Conservation (phyloP, 352 stramenopile species). For the Globisporangium echinulatum region DNA sequence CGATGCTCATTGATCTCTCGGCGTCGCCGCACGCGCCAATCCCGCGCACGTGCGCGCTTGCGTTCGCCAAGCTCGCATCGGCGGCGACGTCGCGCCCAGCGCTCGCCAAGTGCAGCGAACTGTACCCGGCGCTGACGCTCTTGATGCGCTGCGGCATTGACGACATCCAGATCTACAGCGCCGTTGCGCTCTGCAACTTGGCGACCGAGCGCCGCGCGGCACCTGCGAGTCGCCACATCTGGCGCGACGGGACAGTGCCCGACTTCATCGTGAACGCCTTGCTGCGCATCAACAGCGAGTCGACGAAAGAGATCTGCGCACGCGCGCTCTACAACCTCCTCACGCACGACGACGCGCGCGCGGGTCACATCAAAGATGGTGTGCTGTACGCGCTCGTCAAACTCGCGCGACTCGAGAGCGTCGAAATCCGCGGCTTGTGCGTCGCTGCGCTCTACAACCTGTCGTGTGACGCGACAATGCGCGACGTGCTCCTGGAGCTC, state of each 20-base stretch:
- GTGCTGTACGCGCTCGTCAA: slow-evolving; percentile 87
- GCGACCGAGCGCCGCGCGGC: slow-evolving; percentile 19
- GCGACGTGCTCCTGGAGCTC: slow-evolving; percentile 78
- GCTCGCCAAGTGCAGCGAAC: slow-evolving; percentile 62
- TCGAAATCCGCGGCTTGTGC: slow-evolving; percentile 75
- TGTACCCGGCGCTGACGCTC: slow-evolving; percentile 71
- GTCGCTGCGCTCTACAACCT: slow-evolving; percentile 83
- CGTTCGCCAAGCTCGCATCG: slow-evolving; percentile 69
- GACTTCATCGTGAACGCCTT: slow-evolving; percentile 89
- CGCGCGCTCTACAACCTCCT: slow-evolving; percentile 83
- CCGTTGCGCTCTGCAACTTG: slow-evolving; percentile 80
- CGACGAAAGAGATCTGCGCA: slow-evolving; percentile 85
- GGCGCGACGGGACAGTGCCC: slow-evolving; percentile 80
- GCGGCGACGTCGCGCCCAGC: slow-evolving; percentile 39
- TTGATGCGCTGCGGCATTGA: slow-evolving; percentile 88
- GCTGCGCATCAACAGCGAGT: slow-evolving; percentile 84
- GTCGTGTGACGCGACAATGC: slow-evolving; percentile 60
- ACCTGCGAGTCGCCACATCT: slow-evolving; percentile 59
- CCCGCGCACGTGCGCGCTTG: slow-evolving; percentile 69
- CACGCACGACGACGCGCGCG: slow-evolving; percentile 70
- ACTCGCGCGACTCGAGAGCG: slow-evolving; percentile 72
- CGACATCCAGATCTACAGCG: slow-evolving; percentile 88
- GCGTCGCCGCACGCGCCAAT: slow-evolving; percentile 50
- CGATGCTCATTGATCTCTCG: slow-evolving; percentile 79
- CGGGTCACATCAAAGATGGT: slow-evolving; percentile 80